phyloP scores from a whole-genome alignment of 345 rosid genomes.

The Psidium friedrichsthalianum region DNA sequence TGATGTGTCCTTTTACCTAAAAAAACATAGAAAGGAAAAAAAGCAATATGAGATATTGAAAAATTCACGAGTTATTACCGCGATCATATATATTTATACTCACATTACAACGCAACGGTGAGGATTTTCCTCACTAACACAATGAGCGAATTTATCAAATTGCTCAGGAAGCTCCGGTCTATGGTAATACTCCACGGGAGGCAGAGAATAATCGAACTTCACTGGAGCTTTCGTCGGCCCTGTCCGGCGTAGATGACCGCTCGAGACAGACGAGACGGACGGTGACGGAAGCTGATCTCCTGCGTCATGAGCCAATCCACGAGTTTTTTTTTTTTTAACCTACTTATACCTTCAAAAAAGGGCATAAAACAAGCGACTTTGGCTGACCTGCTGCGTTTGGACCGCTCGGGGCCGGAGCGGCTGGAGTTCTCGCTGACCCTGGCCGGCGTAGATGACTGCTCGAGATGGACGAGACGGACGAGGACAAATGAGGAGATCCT shows the following conservation, averaged over 20 bases:
- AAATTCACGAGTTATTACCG: not conserved
- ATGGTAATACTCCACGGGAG: not conserved
- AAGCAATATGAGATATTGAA: too few relatives aligned
- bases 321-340: not conserved
- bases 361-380: not conserved
- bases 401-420: not conserved
- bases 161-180: not conserved
- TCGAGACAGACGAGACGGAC: not conserved
- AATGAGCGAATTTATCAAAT: not conserved
- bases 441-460: too few relatives aligned
- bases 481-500: not conserved
- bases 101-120: not conserved
- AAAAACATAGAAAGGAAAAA: too few relatives aligned
- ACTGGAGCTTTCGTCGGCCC: not conserved
- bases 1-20: too few relatives aligned
- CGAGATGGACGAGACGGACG: too few relatives aligned
- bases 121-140: fast-evolving
- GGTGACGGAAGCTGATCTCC: not conserved
- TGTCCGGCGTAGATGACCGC: not conserved
- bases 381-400: not conserved
- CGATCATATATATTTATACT: not conserved
- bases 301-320: not conserved
- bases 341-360: not conserved
- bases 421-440: not conserved
- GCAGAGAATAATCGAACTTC: not conserved